Conservation (phyloP, 2,329 filamentous ascomycete genomes). For the Fusarium sp. region DNA sequence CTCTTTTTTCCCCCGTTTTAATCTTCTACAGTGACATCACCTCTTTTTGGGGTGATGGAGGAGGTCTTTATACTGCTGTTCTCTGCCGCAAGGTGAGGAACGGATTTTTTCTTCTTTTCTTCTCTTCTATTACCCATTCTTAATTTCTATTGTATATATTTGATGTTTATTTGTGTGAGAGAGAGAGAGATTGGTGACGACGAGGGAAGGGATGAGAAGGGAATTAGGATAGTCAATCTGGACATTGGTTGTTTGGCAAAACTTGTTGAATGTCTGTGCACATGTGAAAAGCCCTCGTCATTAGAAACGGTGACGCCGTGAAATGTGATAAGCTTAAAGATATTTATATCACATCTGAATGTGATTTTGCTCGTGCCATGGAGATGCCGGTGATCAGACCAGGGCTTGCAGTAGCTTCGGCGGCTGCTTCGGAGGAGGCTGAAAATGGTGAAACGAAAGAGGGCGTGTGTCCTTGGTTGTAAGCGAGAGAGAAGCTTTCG, state of each 20-base stretch:
- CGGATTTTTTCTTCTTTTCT: background rate
- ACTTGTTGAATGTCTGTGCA: background rate
- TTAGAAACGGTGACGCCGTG: background rate
- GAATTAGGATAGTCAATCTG: slow-evolving; percentile 35
- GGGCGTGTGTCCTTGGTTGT: background rate
- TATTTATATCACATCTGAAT: background rate
- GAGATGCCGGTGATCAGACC: background rate
- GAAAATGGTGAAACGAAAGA: background rate
- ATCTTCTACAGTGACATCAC: slow-evolving; percentile 15
- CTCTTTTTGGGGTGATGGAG: slow-evolving; percentile 5
- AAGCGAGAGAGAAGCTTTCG: background rate
- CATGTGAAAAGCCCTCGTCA: background rate
- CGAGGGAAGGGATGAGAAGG: slow-evolving; percentile 1
- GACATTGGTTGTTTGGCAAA: slow-evolving; percentile 14
- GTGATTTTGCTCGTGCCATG: background rate
- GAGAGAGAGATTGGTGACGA: background rate
- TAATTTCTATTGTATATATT: slow-evolving; percentile 37
- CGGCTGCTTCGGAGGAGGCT: background rate
- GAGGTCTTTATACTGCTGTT: background rate
- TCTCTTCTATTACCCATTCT: slow-evolving; percentile 5
- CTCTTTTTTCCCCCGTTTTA: slow-evolving; percentile 7
- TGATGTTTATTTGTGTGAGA: background rate
- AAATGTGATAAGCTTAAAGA: background rate
- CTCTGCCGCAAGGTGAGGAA: slow-evolving; percentile 1
- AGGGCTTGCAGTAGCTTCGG: slow-evolving; percentile 1